Conservation (phyloP, 371 early-diverging fungal species). For the Mortierella sp. region DNA sequence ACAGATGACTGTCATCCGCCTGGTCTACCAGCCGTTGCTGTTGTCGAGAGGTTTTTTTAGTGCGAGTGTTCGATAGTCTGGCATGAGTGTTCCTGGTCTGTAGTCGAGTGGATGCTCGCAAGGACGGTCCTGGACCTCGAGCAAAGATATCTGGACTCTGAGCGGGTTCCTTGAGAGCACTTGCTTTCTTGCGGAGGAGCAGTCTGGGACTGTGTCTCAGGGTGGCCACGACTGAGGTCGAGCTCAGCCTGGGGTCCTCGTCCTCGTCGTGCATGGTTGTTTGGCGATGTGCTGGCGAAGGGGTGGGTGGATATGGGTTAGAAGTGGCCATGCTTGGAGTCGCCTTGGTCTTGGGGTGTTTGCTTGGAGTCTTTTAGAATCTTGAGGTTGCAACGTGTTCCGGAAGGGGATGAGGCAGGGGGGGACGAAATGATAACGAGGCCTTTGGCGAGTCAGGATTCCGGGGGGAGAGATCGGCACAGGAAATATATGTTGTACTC, state of each 20-base stretch:
- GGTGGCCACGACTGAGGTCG: constrained; percentile 50
- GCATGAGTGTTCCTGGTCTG: constrained; percentile 50
- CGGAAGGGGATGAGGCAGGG: too few species aligned
- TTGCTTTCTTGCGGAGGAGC: constrained; percentile 52
- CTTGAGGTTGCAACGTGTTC: too few species aligned
- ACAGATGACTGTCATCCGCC: constrained; percentile 9
- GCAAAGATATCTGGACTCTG: constrained; percentile 56
- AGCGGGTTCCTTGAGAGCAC: constrained; percentile 49
- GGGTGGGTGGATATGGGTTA: constrained; percentile 4
- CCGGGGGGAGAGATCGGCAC: too few species aligned
- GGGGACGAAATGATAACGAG: too few species aligned
- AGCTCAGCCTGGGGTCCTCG: constrained; percentile 37
- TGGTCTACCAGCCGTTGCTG: constrained; percentile 34
- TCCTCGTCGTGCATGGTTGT: constrained; percentile 22
- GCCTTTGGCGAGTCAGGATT: too few species aligned
- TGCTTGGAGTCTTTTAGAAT: too few species aligned
- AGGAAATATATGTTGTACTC: too few species aligned
- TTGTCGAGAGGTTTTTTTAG: constrained; percentile 43
- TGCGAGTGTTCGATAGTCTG: constrained; percentile 29
- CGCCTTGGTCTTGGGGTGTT: too few species aligned
- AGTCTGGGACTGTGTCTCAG: constrained; percentile 46
- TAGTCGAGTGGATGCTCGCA: constrained; percentile 43
- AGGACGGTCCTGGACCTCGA: constrained; percentile 48
- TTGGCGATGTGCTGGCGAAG: constrained; percentile 14
- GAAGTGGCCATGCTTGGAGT: constrained; percentile 10